Percentiles rank a stretch among this genome's conserved stretches.
Evolutionary conservation across 208 protist genomes (phyloP).

Genomic region (Blastocrithidia nonstop): DNA sequence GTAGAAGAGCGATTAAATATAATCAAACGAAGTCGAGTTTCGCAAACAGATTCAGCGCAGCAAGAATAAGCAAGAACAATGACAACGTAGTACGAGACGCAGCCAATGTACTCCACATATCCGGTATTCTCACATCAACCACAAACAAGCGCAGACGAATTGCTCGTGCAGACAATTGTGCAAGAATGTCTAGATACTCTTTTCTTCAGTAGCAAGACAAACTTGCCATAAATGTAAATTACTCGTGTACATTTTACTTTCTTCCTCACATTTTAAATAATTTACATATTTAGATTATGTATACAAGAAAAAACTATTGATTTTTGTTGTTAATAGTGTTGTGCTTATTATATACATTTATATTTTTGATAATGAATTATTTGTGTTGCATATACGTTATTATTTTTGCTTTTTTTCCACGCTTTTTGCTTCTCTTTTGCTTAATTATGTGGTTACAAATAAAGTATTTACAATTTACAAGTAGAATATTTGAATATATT

Average conservation of each 20-base stretch:
- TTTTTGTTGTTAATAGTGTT: conserved; percentile 2
- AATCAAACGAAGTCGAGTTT: conserved; percentile 42
- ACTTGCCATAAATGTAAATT: not conserved
- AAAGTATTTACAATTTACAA: no score
- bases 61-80: no score
- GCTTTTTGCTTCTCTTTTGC: no score
- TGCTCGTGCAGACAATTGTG: conserved; percentile 54
- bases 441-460: no score
- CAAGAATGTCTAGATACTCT: conserved; percentile 43
- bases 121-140: no score
- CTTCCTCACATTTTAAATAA: not conserved
- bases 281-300: not conserved
- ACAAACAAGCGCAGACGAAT: conserved; percentile 62
- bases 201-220: conserved; percentile 17
- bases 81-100: no score
- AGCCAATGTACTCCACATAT: no score
- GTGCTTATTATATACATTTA: not conserved
- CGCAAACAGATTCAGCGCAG: no score
- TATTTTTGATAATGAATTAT: conserved; percentile 1
- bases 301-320: not conserved
- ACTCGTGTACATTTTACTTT: not conserved
- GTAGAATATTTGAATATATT: no score
- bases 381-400: conserved; percentile 11
- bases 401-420: no score
- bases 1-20: conserved; percentile 69